Evolutionary conservation across 73 alveolate species (phyloP).

Genomic region (Urostyla sp.): DNA sequence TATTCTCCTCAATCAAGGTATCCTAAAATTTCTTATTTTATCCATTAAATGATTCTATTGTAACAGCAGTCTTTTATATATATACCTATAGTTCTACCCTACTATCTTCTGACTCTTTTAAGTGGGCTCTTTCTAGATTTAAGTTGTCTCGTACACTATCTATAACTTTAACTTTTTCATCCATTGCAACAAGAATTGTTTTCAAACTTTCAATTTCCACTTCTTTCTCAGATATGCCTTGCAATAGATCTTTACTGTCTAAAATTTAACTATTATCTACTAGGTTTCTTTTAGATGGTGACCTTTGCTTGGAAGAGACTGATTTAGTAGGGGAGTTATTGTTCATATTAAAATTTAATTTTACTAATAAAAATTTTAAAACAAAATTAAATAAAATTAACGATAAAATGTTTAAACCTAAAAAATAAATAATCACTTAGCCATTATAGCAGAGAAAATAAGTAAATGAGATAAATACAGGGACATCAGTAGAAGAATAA

Average conservation of each 20-base stretch:
- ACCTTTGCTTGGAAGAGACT: too few relatives aligned
- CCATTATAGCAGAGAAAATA: too few relatives aligned
- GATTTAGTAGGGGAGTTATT: too few relatives aligned
- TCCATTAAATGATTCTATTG: conserved; percentile 11
- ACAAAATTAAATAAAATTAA: too few relatives aligned
- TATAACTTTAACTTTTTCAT: conserved; percentile 52
- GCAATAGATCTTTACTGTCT: conserved; percentile 31
- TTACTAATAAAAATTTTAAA: too few relatives aligned
- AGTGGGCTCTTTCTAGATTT: not conserved
- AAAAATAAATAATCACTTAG: too few relatives aligned
- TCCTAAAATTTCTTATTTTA: conserved; percentile 44
- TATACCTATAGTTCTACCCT: conserved; percentile 51
- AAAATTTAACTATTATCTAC: not conserved
- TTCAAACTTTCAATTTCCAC: conserved; percentile 65
- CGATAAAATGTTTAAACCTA: too few relatives aligned
- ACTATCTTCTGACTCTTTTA: conserved; percentile 42
- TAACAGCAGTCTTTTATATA: not conserved
- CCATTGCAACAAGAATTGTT: conserved; percentile 50
- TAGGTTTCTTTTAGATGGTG: too few relatives aligned
- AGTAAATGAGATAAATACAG: too few relatives aligned
- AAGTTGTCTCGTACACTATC: conserved; percentile 39
- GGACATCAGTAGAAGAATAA: too few relatives aligned
- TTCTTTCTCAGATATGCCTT: conserved; percentile 62
- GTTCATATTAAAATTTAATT: too few relatives aligned
- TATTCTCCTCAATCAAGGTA: conserved; percentile 39